Conservation (phyloP, 2,329 filamentous ascomycete species). For the Pyricularia pennisetigena region DNA sequence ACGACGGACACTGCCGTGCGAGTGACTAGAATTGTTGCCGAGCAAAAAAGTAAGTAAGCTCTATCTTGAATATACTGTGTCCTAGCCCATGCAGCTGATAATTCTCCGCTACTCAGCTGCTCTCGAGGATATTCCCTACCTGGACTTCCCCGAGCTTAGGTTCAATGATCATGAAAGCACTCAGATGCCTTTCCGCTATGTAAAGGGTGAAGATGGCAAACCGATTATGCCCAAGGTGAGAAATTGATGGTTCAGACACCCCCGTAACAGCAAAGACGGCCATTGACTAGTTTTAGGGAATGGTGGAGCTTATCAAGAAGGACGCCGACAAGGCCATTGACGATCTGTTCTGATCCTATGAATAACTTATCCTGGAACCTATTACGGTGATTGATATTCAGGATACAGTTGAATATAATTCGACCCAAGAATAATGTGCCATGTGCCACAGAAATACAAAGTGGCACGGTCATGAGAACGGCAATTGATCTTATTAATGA, state of each 20-base stretch:
- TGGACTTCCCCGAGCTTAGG: slow-evolving; percentile 82
- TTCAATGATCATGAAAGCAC: slow-evolving; percentile 90
- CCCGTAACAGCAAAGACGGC: too few species aligned
- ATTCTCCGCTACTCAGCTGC: slow-evolving; percentile 43
- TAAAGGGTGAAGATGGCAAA: slow-evolving; percentile 61
- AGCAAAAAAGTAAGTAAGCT: slow-evolving; percentile 71
- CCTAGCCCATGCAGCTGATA: neutral
- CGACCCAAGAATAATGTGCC: neutral
- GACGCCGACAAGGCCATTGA: slow-evolving; percentile 89
- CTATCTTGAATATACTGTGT: neutral
- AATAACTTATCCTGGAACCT: neutral
- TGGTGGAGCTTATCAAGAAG: slow-evolving; percentile 86
- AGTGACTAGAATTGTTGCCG: slow-evolving; percentile 81
- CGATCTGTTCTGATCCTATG: slow-evolving; percentile 56
- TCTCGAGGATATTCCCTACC: slow-evolving; percentile 68
- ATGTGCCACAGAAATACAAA: neutral
- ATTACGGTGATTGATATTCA: neutral
- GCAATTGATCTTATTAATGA: neutral
- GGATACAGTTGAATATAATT: too few species aligned
- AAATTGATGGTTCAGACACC: neutral
- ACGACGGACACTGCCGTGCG: slow-evolving; percentile 95
- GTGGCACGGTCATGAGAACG: neutral
- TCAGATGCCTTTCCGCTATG: slow-evolving; percentile 97
- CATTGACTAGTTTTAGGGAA: slow-evolving; percentile 50
- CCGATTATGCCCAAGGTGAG: slow-evolving; percentile 87